A percentile compares a stretch with the other conserved stretches of the same genome.
Evolutionary conservation across 768 basidiomycete species (phyloP).

Genomic region (Leccinum pellstonianum): DNA sequence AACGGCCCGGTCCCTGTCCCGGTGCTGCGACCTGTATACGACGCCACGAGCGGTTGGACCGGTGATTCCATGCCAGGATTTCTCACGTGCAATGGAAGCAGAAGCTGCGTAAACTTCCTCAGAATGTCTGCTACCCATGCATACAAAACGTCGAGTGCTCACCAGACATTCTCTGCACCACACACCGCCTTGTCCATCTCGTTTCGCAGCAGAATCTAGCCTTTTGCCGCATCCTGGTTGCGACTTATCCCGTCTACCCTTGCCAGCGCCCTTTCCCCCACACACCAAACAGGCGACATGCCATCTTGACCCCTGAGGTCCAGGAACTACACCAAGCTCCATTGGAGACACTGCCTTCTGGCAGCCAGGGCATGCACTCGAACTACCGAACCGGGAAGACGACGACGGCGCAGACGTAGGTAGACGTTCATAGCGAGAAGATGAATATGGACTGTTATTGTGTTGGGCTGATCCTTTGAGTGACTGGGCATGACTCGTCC

Average conservation of each 20-base stretch:
- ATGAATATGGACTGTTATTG: constrained; percentile 21
- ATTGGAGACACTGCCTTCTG: constrained; percentile 70
- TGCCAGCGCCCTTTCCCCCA: constrained; percentile 58
- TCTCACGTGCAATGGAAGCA: constrained; percentile 50
- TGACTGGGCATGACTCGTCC: constrained; percentile 9
- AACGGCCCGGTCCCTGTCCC: constrained; percentile 23
- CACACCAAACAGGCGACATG: constrained; percentile 77
- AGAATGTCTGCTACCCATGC: constrained; percentile 3
- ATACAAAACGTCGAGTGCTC: constrained; percentile 26
- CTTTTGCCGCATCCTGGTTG: constrained; percentile 81
- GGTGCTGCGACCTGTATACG: constrained; percentile 40
- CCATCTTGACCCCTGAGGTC: constrained; percentile 81
- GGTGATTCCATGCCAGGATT: constrained; percentile 55
- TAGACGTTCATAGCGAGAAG: constrained; percentile 32
- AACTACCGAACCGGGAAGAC: constrained; percentile 36
- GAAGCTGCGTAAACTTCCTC: constrained; percentile 41
- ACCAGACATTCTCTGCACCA: constrained; percentile 89
- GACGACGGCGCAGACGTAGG: constrained; percentile 18
- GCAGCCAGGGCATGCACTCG: constrained; percentile 72
- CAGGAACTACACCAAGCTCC: constrained; percentile 84
- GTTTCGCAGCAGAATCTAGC: constrained; percentile 80
- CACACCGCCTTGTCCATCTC: constrained; percentile 62
- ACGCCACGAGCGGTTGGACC: constrained; percentile 45
- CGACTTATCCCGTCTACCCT: constrained; percentile 49
- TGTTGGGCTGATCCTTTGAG: constrained; percentile 14